Conservation (phyloP, 2,329 filamentous ascomycete species). For the Leptosphaerulina australis region DNA sequence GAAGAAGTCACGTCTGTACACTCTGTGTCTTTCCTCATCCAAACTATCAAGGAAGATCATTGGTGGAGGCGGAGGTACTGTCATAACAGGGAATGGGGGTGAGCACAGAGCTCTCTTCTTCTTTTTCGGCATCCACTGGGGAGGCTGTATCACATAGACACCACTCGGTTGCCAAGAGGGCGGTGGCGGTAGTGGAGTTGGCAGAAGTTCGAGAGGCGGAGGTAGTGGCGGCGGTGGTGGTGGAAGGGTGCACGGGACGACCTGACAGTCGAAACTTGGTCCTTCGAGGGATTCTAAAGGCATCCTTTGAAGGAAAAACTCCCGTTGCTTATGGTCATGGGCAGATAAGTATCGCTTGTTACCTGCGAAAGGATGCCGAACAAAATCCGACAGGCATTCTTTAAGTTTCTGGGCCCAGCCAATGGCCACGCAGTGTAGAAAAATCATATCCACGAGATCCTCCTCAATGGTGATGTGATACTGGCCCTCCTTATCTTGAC, state of each 20-base stretch:
- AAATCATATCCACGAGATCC: conserved; percentile 37
- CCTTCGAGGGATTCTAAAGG: neutral
- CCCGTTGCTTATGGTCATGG: conserved; percentile 15
- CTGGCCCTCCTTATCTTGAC: conserved; percentile 29
- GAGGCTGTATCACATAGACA: too few relatives aligned
- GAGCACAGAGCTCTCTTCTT: too few relatives aligned
- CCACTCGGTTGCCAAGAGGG: too few relatives aligned
- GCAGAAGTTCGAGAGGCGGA: neutral
- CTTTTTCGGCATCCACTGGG: too few relatives aligned
- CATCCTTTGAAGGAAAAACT: conserved; percentile 30
- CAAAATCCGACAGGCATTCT: conserved; percentile 11
- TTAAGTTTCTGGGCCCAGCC: conserved; percentile 33
- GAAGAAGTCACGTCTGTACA: conserved; percentile 33
- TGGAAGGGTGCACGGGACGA: too few relatives aligned
- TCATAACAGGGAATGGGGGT: too few relatives aligned
- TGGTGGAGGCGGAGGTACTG: conserved; percentile 5
- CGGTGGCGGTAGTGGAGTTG: conserved; percentile 9
- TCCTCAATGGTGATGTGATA: conserved; percentile 35
- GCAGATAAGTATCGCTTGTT: neutral
- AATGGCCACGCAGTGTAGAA: conserved; percentile 31
- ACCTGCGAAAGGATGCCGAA: neutral
- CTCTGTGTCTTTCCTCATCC: conserved; percentile 19
- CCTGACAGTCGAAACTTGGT: neutral
- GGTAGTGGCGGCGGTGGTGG: conserved; percentile 6
- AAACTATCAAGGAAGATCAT: conserved; percentile 6